Base-by-base conservation (phyloP, 2,329 filamentous ascomycete species). In the Talaromyces sp. region DNA sequence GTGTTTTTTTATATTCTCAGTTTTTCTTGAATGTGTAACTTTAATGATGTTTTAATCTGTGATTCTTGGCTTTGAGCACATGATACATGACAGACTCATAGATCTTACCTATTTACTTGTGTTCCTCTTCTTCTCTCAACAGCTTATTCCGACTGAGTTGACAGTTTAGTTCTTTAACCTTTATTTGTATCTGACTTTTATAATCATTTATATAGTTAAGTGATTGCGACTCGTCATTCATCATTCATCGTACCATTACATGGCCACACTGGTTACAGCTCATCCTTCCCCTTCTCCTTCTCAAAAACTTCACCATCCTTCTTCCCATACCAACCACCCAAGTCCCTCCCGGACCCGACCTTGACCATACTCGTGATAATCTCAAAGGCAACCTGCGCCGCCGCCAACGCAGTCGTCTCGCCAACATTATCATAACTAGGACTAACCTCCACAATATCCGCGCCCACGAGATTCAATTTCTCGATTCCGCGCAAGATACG, bases 371-470 rank as follows among this genome's bases (percentile, higher is more conserved):
- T 79, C 39, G 87, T 95, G 70, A 96, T 72, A n/a, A 96, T 81
- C 77, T 96, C 91, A 70, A 87, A 96, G 0, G 84, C 89, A 39
- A 95, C 83, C 79, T 96, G 91, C 40, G 90, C 90, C 2, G 85
- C 91, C 15, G 89, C 90, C 63, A 96, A 74, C 11, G 89, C 89
- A 39, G 91, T 96, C 67, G 86, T 87, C 77, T 96, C 91, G 1
- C 86, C 89, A 6, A 77, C 77, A 10, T 87, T 87, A 77, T 96
- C 90, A 69, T 95, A 96, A 11, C 88, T 88, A 0, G 91, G 91
- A 43, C 87, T 85, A 8, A 95, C 89, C 78, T 96, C 92, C 5
- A 97, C 92, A 51, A 96, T 84, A 74, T 96, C 92, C 0, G 91
- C 92, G 1, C 91, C 92, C 3, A 96, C 89, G 3, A 96, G 76